Conservation (phyloP, 345 rosid genomes). For the Odontarrhena argentea region DNA sequence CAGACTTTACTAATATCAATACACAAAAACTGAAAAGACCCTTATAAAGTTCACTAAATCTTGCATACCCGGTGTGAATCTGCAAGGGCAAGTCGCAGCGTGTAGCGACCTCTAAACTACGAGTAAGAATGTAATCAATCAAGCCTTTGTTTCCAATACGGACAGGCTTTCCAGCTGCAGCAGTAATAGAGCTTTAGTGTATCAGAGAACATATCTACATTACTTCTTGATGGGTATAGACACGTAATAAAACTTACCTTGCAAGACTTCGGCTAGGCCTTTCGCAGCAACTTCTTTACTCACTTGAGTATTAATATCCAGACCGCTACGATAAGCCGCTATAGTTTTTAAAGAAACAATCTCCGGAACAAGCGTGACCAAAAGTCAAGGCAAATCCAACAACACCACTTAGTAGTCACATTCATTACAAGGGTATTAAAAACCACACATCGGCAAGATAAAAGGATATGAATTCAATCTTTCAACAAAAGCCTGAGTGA, state of each 20-base stretch:
- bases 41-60: constrained; percentile 5
- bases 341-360: constrained; percentile 78
- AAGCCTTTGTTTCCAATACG: constrained; percentile 71
- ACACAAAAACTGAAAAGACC: not conserved
- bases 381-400: constrained; percentile 50
- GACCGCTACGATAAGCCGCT: constrained; percentile 92
- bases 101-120: constrained; percentile 64
- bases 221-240: constrained; percentile 19
- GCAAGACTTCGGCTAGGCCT: constrained; percentile 68
- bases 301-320: constrained; percentile 71
- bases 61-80: constrained; percentile 90
- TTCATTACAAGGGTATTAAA: not conserved
- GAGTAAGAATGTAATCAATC: constrained; percentile 70
- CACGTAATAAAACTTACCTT: constrained; percentile 47
- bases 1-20: constrained; percentile 13
- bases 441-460: not conserved
- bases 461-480: constrained; percentile 89
- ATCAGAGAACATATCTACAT: constrained; percentile 28
- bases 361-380: constrained; percentile 55
- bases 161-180: constrained; percentile 74
- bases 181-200: constrained; percentile 25
- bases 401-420: constrained; percentile 9
- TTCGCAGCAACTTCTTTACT: constrained; percentile 62
- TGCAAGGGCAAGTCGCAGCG: constrained; percentile 77
- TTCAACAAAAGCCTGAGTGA: constrained; percentile 56